A percentile compares a stretch with the other conserved stretches of the same genome.
phyloP scores from a whole-genome alignment of 768 basidiomycete species.

The Boletellus sp. region DNA sequence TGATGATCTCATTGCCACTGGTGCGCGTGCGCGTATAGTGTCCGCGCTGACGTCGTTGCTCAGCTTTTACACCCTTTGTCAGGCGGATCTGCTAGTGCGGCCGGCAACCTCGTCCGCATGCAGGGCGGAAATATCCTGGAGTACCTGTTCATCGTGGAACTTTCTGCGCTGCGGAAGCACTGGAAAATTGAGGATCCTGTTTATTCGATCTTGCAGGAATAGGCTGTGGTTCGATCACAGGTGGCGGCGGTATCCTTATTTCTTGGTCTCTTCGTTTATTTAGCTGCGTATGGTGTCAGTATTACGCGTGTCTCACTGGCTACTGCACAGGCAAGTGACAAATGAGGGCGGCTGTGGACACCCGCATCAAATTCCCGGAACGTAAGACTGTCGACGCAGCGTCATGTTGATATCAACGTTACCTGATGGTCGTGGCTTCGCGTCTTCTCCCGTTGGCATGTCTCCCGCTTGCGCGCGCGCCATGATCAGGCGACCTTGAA shows the following conservation, averaged over 20 bases:
- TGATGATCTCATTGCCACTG: conserved; percentile 96
- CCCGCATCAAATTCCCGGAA: too few species aligned
- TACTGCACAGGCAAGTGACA: neutral
- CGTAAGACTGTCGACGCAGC: too few species aligned
- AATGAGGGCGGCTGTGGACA: too few species aligned
- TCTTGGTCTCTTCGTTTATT: conserved; percentile 1
- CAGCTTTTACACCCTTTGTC: neutral
- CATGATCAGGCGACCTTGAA: too few species aligned
- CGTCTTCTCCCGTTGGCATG: too few species aligned
- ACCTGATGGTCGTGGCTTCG: too few species aligned
- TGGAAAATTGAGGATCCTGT: conserved; percentile 70
- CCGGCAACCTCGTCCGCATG: conserved; percentile 82
- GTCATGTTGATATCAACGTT: too few species aligned
- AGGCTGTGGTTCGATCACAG: neutral
- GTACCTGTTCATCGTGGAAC: conserved; percentile 92
- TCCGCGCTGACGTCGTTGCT: conserved; percentile 1
- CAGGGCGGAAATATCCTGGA: conserved; percentile 83
- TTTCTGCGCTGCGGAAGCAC: conserved; percentile 71
- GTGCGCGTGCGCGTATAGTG: conserved; percentile 39
- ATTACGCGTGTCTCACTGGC: neutral
- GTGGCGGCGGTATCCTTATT: conserved; percentile 25
- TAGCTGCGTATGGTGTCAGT: conserved; percentile 1
- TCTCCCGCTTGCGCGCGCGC: too few species aligned
- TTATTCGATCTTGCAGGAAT: conserved; percentile 85
- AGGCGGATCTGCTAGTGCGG: conserved; percentile 94